These are phyloP conservation scores for Candida morakotiae DNA, from an alignment of 805 yeast species.

Conservation along the genomic window DNA sequence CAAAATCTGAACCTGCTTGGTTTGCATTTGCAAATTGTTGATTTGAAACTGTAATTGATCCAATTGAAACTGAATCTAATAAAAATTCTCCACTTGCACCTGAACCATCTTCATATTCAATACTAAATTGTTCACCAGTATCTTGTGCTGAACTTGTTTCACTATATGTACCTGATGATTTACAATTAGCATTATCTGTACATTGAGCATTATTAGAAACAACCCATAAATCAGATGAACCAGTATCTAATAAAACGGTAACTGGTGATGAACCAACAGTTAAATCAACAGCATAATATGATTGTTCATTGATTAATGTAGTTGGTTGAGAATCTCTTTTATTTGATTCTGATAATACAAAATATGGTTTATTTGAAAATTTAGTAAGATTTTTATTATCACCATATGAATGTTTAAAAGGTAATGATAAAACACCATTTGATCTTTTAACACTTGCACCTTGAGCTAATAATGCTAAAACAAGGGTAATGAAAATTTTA, in stretches of 20 bases:
- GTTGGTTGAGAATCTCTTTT: conserved; percentile 3
- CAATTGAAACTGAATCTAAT: conserved; percentile 12
- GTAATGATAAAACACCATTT: conserved; percentile 6
- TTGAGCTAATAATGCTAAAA: conserved; percentile 6
- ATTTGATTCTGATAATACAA: neutral
- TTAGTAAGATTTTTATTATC: neutral
- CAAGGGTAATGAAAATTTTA: conserved; percentile 5
- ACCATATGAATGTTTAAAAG: conserved; percentile 5
- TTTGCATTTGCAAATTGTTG: conserved; percentile 19
- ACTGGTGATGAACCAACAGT: conserved; percentile 24
- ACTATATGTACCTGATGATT: conserved; percentile 1
- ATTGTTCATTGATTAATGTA: conserved; percentile 4
- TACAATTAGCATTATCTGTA: neutral
- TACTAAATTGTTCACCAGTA: conserved; percentile 7
- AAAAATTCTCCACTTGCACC: conserved; percentile 13
- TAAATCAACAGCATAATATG: conserved; percentile 14
- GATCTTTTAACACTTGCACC: conserved; percentile 7
- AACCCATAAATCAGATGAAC: conserved; percentile 41
- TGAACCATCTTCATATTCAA: conserved; percentile 11
- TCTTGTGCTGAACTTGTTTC: conserved; percentile 5
- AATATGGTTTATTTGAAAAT: conserved; percentile 5
- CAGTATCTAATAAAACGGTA: conserved; percentile 36
- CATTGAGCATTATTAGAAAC: conserved; percentile 12
- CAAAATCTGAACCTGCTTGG: conserved; percentile 7
- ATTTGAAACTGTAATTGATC: conserved; percentile 9